A percentile compares a stretch with the other conserved stretches of the same genome.
These are phyloP conservation scores for Diplocarpon mali DNA, from an alignment of 2,329 filamentous ascomycete genomes.

Conservation along the genomic window DNA sequence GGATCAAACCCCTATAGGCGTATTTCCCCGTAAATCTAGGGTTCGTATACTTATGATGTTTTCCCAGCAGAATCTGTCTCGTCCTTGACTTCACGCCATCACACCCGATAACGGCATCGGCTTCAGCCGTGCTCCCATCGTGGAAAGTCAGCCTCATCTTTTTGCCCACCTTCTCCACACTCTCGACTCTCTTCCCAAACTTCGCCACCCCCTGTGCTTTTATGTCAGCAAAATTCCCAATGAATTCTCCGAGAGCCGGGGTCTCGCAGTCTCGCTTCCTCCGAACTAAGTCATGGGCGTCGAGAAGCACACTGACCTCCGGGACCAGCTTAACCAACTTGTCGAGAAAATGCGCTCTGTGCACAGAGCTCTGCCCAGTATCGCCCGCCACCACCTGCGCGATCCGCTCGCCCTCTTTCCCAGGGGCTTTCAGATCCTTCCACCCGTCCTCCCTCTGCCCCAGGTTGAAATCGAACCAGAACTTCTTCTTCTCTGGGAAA, in stretches of 20 bases:
- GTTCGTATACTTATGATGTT: constrained; percentile 16
- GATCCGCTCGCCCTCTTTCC: constrained; percentile 12
- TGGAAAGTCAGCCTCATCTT: constrained; percentile 30
- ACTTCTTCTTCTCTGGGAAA: constrained; percentile 15
- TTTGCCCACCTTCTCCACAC: constrained; percentile 21
- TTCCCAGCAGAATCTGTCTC: constrained; percentile 40
- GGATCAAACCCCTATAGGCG: constrained; percentile 50
- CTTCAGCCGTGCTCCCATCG: constrained; percentile 34
- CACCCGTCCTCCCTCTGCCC: constrained; percentile 19
- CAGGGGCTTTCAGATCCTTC: constrained; percentile 12
- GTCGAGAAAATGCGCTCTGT: constrained; percentile 26
- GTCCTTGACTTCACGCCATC: constrained; percentile 52
- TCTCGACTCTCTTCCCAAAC: constrained; percentile 29
- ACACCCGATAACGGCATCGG: constrained; percentile 44
- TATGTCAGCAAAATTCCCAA: too few relatives aligned
- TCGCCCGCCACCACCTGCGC: constrained; percentile 15
- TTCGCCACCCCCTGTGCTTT: constrained; percentile 18
- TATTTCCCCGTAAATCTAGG: constrained; percentile 43
- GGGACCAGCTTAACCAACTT: constrained; percentile 30
- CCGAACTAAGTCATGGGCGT: too few relatives aligned
- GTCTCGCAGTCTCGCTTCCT: too few relatives aligned
- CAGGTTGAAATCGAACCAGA: constrained; percentile 24
- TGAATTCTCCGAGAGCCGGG: too few relatives aligned
- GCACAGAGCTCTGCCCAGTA: constrained; percentile 21
- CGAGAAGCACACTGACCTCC: constrained; percentile 5